Evolutionary conservation across 140 eudicot genomes (phyloP), one percentile per base, ranked within the genome.

Genomic region (Stevia rebaudiana): DNA sequence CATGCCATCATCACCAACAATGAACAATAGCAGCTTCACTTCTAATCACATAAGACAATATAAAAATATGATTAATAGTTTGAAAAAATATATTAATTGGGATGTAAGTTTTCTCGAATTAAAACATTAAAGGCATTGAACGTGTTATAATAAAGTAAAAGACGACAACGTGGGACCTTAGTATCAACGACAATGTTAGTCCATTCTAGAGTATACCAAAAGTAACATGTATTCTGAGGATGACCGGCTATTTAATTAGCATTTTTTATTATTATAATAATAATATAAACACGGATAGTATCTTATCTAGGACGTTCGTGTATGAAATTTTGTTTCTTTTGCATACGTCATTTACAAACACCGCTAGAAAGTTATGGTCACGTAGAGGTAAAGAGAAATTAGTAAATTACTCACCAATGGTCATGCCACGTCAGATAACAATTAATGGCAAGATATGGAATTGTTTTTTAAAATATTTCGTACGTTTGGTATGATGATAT

Each of bases 1-100:
- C 74, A 81, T 44, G 84, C 86, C 95, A 87, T 87, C 71, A 17
- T 68, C 52, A 66, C 37, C 48, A 49, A 52, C 56, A 22, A 60
- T 36, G 46, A 49, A 52, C 56, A 22, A 60, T 36, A 52, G 36
- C 48, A 21, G 24, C 65, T 77, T 44, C 57, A 35, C 31, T 48
- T 44, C 51, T n/a, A 40, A 43, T 40, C 6, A 8, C 72, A 80
- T 75, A 73, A 49, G 74, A 77, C 48, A 58, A 22, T 33, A 17
- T 16, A 17, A 30, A 24, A 39, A 28, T 18, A 55, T 37, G n/a
- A 46, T 67, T 16, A 48, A 43, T 35, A 25, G 4, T 28, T 28
- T 1, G 33, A 28, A 28, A 28, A n/a, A 42, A 35, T 55, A 42
- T 13, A 22, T 39, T 50, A 36, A 17, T 67, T 60, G 48, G 67